Evolutionary conservation across 2,329 filamentous ascomycete species (phyloP).

Genomic region (Graphiopsis chlorocephala): DNA sequence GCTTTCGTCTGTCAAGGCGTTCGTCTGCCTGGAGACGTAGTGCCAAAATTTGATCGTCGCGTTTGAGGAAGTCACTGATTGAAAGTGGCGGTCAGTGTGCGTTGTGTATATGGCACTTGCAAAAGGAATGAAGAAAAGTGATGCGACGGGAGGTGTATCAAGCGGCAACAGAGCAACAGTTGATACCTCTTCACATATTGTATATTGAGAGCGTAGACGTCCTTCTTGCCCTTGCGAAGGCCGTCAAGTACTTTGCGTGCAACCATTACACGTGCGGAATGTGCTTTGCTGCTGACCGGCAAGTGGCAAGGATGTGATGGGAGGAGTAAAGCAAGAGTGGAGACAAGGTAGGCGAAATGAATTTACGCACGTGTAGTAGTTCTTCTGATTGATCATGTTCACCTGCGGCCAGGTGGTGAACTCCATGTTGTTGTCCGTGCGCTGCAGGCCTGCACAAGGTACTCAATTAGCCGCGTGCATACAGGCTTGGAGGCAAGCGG

Average conservation of each 20-base stretch:
- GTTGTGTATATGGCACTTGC: background rate
- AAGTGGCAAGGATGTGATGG: background rate
- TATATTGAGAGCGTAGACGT: slow-evolving; percentile 35
- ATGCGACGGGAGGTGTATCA: background rate
- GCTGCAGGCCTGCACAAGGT: slow-evolving; percentile 70
- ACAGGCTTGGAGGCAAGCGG: slow-evolving; percentile 10
- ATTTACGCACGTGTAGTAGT: slow-evolving; percentile 84
- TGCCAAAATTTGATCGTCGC: slow-evolving; percentile 92
- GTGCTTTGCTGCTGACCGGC: background rate
- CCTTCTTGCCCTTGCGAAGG: slow-evolving; percentile 34
- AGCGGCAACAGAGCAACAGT: background rate
- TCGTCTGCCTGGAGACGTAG: slow-evolving; percentile 86
- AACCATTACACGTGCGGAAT: slow-evolving; percentile 25
- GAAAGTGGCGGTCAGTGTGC: slow-evolving; percentile 3
- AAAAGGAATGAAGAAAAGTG: background rate
- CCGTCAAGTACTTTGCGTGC: slow-evolving; percentile 32
- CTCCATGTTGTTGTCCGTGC: slow-evolving; percentile 98
- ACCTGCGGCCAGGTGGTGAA: slow-evolving; percentile 91
- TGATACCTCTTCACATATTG: slow-evolving; percentile 35
- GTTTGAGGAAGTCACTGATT: slow-evolving; percentile 88
- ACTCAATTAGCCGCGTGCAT: slow-evolving; percentile 18
- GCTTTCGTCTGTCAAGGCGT: slow-evolving; percentile 76
- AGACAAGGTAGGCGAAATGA: background rate
- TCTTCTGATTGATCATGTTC: slow-evolving; percentile 96
- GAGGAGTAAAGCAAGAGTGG: background rate